Conservation (phyloP, 768 basidiomycete species). For the Amanita rimosa region DNA sequence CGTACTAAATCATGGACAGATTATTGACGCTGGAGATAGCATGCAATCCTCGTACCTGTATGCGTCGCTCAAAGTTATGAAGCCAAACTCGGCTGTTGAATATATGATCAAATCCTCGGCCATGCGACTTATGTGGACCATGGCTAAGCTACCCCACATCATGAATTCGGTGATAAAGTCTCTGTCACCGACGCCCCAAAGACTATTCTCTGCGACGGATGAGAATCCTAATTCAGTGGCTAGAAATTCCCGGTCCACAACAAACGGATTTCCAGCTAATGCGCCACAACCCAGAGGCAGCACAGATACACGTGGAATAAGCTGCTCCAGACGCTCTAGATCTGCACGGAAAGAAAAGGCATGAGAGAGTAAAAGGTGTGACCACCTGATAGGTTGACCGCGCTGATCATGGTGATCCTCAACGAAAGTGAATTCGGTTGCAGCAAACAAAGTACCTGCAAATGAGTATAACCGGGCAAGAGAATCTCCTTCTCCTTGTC, state of each 20-base stretch:
- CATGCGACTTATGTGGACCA: conserved; percentile 90
- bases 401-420: conserved; percentile 51
- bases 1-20: conserved; percentile 42
- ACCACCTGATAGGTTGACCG: conserved; percentile 98
- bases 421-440: neutral
- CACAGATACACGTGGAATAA: conserved; percentile 84
- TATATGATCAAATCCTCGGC: conserved; percentile 96
- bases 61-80: conserved; percentile 91
- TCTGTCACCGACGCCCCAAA: conserved; percentile 94
- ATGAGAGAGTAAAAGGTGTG: conserved; percentile 91
- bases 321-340: conserved; percentile 72
- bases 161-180: conserved; percentile 97
- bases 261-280: conserved; percentile 94
- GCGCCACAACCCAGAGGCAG: conserved; percentile 92
- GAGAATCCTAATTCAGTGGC: conserved; percentile 83
- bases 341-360: conserved; percentile 90
- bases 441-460: conserved; percentile 54
- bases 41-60: conserved; percentile 56
- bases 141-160: conserved; percentile 90
- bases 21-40: neutral
- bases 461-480: conserved; percentile 94
- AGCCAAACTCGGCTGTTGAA: conserved; percentile 95
- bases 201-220: conserved; percentile 87
- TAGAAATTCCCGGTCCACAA: conserved; percentile 87
- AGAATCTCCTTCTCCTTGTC: conserved; percentile 87